Conservation (phyloP, 495 filamentous ascomycete species). For the Platismatia glauca region DNA sequence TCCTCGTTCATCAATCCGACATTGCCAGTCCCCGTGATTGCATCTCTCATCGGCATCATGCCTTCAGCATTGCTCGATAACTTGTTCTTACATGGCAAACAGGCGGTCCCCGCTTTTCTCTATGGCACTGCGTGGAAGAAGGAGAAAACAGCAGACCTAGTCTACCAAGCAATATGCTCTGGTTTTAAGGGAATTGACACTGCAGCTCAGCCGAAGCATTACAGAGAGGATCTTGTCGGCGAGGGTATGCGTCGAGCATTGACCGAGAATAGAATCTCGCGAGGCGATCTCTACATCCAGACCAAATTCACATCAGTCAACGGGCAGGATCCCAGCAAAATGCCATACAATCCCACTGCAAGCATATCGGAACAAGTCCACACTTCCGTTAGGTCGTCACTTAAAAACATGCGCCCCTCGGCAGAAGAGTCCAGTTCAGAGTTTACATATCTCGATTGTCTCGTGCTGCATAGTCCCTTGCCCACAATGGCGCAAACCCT, state of each 20-base stretch:
- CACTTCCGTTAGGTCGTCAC: slow-evolving; percentile 55
- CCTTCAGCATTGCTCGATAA: slow-evolving; percentile 11
- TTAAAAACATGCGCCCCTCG: slow-evolving; percentile 49
- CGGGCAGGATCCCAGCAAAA: slow-evolving; percentile 46
- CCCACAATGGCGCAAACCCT: slow-evolving; percentile 48
- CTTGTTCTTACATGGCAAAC: slow-evolving; percentile 3
- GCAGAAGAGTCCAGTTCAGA: slow-evolving; percentile 28
- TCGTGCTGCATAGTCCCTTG: slow-evolving; percentile 66
- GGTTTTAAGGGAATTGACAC: slow-evolving; percentile 74
- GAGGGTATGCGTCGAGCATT: slow-evolving; percentile 53
- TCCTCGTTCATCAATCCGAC: too few relatives aligned
- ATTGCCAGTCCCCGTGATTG: too few relatives aligned
- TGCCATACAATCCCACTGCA: slow-evolving; percentile 49
- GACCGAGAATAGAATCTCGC: slow-evolving; percentile 44
- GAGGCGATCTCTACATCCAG: slow-evolving; percentile 62
- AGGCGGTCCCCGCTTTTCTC: slow-evolving; percentile 35
- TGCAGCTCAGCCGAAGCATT: slow-evolving; percentile 71
- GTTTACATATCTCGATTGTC: slow-evolving; percentile 57
- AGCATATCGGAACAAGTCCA: slow-evolving; percentile 53
- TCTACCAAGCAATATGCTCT: slow-evolving; percentile 56
- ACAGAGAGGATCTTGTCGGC: slow-evolving; percentile 64
- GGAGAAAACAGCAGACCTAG: slow-evolving; percentile 54
- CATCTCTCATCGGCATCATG: not conserved
- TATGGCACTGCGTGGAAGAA: slow-evolving; percentile 92
- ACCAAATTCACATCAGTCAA: slow-evolving; percentile 65